Percentiles rank a stretch among this genome's conserved stretches.
These are phyloP conservation scores for Melanomma pulvis-pyrius DNA, from an alignment of 495 filamentous ascomycete species.

Conservation along the genomic window DNA sequence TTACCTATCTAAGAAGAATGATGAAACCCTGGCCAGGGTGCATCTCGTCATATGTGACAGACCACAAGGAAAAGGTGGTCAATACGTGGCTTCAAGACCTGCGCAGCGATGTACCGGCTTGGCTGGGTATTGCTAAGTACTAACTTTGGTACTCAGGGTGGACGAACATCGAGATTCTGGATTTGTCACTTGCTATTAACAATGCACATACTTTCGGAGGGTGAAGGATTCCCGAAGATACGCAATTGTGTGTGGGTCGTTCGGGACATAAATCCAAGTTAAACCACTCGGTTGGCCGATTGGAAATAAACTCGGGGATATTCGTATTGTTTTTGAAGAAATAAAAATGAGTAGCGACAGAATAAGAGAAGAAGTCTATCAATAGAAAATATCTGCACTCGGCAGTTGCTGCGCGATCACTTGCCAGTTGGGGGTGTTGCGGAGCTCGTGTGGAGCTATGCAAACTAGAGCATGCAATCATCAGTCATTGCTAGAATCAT, in stretches of 20 bases:
- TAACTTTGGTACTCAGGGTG: conserved; percentile 53
- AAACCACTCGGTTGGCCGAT: background rate
- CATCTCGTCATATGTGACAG: conserved; percentile 53
- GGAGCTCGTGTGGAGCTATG: background rate
- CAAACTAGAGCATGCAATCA: background rate
- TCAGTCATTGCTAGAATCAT: background rate
- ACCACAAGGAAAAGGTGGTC: conserved; percentile 52
- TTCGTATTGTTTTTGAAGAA: background rate
- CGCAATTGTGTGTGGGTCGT: conserved; percentile 46
- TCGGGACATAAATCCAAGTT: conserved; percentile 3
- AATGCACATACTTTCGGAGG: conserved; percentile 31
- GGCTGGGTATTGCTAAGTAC: conserved; percentile 51
- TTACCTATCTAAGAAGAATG: conserved; percentile 38
- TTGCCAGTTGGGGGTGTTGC: background rate
- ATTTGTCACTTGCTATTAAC: conserved; percentile 44
- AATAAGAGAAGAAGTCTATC: too few species aligned
- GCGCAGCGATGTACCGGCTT: conserved; percentile 33
- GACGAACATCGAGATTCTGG: conserved; percentile 52
- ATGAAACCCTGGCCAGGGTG: conserved; percentile 45
- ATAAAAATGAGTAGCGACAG: background rate
- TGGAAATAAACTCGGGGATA: background rate
- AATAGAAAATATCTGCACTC: too few species aligned
- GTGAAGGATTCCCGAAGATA: conserved; percentile 32
- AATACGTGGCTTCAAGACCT: conserved; percentile 24
- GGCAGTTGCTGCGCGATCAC: background rate